Evolutionary conservation across 140 eudicot genomes (phyloP).

Genomic region (Erigeron philadelphicus): DNA sequence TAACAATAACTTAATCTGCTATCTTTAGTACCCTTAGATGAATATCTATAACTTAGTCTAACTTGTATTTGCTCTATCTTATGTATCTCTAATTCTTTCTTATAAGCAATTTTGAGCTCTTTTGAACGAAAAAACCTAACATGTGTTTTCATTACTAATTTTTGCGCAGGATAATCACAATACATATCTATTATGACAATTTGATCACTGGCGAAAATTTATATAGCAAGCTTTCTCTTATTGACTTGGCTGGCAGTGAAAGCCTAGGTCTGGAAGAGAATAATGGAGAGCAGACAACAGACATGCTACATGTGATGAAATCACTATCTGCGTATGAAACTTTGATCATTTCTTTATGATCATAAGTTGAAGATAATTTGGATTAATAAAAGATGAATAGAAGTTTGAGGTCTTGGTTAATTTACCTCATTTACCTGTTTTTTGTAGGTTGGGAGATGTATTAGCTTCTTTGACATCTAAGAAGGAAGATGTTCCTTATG

Average conservation of each 20-base stretch:
- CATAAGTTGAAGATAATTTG: not conserved
- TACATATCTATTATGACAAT: slow-evolving; percentile 75
- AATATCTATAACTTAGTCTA: not conserved
- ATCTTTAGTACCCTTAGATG: not conserved
- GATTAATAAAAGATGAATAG: not conserved
- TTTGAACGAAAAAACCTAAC: slow-evolving; percentile 4
- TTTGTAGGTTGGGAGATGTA: slow-evolving; percentile 90
- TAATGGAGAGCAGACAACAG: slow-evolving; percentile 78
- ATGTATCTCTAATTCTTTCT: slow-evolving; percentile 1
- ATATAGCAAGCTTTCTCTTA: slow-evolving; percentile 86
- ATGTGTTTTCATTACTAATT: not conserved
- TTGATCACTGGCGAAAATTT: slow-evolving; percentile 71
- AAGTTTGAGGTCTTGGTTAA: not conserved
- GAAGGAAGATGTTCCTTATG: slow-evolving; percentile 70
- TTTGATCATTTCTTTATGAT: slow-evolving; percentile 3
- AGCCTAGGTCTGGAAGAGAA: slow-evolving; percentile 51
- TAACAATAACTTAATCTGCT: slow-evolving; percentile 5
- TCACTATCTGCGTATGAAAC: slow-evolving; percentile 89
- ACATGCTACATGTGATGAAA: slow-evolving; percentile 75
- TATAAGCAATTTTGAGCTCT: not conserved
- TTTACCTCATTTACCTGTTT: not conserved
- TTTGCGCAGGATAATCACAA: slow-evolving; percentile 69
- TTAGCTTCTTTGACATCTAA: slow-evolving; percentile 73
- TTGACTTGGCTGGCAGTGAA: slow-evolving; percentile 90
- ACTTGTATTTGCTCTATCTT: slow-evolving; percentile 7